A percentile compares a stretch with the other conserved stretches of the same genome.
These are phyloP conservation scores for Stipa capillata DNA, from an alignment of 176 grass and related monocot genomes.

Conservation along the genomic window DNA sequence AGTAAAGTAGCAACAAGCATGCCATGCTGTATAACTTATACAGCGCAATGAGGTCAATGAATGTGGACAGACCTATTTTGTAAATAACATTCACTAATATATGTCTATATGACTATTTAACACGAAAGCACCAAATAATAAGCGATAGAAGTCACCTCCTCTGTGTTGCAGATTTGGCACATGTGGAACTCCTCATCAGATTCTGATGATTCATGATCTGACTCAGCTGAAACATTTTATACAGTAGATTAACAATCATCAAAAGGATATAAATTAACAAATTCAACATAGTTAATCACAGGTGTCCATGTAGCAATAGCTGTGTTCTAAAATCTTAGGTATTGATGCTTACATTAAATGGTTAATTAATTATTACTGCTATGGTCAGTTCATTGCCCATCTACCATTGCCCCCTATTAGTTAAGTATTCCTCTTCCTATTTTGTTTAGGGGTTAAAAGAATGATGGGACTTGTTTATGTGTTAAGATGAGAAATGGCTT, in stretches of 20 bases:
- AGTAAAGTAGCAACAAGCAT: neutral
- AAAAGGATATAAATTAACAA: conserved; percentile 1
- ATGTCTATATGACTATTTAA: neutral
- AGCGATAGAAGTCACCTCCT: conserved; percentile 61
- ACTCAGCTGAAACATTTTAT: conserved; percentile 73
- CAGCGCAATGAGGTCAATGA: neutral
- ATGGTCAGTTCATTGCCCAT: too few relatives aligned
- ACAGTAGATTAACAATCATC: neutral
- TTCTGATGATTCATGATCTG: conserved; percentile 78
- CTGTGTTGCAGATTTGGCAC: conserved; percentile 88
- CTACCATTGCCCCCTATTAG: too few relatives aligned
- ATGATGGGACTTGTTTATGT: too few relatives aligned
- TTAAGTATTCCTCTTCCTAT: too few relatives aligned
- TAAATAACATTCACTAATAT: conserved; percentile 3
- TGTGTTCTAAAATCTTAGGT: neutral
- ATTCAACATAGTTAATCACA: conserved; percentile 2
- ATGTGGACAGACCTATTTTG: neutral
- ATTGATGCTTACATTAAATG: too few relatives aligned
- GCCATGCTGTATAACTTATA: neutral
- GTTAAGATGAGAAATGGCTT: too few relatives aligned
- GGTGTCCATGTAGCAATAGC: neutral
- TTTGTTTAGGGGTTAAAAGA: too few relatives aligned
- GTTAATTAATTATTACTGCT: too few relatives aligned
- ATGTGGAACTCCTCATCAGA: conserved; percentile 98
- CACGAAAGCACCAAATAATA: conserved; percentile 7